Base-by-base conservation (phyloP, 352 stramenopile genomes). In the Phytophthora vignae region DNA sequence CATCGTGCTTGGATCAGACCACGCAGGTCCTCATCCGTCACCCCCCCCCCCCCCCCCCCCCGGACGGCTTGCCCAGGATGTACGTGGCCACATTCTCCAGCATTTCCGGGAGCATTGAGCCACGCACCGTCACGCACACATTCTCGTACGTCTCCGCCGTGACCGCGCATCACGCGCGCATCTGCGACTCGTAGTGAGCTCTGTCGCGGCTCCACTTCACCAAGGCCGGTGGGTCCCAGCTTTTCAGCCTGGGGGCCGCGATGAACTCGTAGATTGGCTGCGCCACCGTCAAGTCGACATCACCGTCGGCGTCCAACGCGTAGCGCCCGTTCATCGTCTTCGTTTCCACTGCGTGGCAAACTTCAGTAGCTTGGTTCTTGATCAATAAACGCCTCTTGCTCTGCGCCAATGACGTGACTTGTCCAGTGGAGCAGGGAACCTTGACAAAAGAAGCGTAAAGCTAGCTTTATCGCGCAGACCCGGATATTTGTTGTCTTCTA, bases 181-280 rank as follows among this genome's bases (percentile, higher is more conserved):
- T 65, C 21, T 62, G 52, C 21, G 22, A 22, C 44, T 67, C 70
- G 36, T 70, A 73, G 22, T 60, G 46, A 12, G 54, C 15, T 19
- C 64, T 59, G 0, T 67, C 55, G 3, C 42, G 25, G 19, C 17
- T 52, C 54, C 59, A 77, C n/a, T 55, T 60, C 17, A 77, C 64
- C 11, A 74, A 55, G 2, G 53, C n/a, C 3, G 10, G 11, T 55
- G 66, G 71, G 27, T 66, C 60, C 52, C 53, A 73, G n/a, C 9
- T 38, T 7, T 42, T 53, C 7, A 76, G 36, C 60, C 19, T 48
- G 14, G 64, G 50, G 5, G 66, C 61, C 22, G 55, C 38, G 50
- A 76, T 71, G n/a, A 68, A 67, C 53, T 65, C 69, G 62, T 64
- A 71, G 19, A 71, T 33, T 14, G 69, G 63, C n/a, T 71, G 69